phyloP scores from a whole-genome alignment of 306 rosid genomes.

The Acacia melanoxylon region DNA sequence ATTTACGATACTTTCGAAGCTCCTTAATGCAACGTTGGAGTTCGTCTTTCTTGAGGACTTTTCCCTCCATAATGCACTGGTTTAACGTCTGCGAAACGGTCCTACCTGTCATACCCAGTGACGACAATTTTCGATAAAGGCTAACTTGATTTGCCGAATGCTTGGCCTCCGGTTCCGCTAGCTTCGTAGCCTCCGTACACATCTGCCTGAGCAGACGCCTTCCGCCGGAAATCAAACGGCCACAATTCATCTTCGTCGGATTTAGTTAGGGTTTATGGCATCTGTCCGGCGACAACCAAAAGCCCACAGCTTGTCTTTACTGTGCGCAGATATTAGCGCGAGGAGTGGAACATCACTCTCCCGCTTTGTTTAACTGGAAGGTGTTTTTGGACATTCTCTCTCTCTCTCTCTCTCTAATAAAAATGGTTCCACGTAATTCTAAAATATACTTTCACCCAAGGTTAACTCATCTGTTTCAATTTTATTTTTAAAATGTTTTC shows the following conservation, averaged over 20 bases:
- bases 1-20: constrained; percentile 63
- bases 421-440: too few species aligned
- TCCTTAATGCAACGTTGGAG: constrained; percentile 49
- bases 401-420: too few species aligned
- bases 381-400: too few species aligned
- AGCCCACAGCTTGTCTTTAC: background rate
- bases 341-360: too few species aligned
- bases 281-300: background rate
- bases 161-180: background rate
- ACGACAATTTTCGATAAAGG: constrained; percentile 61
- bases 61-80: constrained; percentile 61
- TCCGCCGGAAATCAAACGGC: constrained; percentile 39
- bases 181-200: constrained; percentile 26
- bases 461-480: too few species aligned
- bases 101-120: constrained; percentile 56
- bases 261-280: constrained; percentile 33
- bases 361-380: too few species aligned
- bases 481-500: too few species aligned
- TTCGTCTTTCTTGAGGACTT: constrained; percentile 43
- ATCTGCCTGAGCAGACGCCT: constrained; percentile 43
- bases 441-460: too few species aligned
- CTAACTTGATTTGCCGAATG: background rate
- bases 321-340: too few species aligned
- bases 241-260: constrained; percentile 43
- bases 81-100: constrained; percentile 60